Base-by-base conservation (phyloP, 2,329 filamentous ascomycete species). In the Botryotinia narcissicola region DNA sequence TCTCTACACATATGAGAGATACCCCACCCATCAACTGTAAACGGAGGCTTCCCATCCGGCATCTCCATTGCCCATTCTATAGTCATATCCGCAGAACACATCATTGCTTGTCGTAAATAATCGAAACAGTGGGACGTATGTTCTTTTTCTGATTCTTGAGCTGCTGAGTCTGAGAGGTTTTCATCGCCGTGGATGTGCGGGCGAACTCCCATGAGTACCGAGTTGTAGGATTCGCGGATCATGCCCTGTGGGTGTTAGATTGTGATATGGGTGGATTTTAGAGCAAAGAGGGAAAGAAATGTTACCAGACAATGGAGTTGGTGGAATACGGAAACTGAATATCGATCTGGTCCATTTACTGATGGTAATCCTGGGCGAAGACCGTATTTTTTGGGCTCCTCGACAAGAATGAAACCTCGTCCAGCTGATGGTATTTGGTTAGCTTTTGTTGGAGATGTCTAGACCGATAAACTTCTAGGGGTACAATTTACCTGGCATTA, bases 1-100 rank as follows among this genome's bases (percentile, higher is more conserved):
- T 73, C 22, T 54, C 54, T 68, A 62, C 71, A 70, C 32, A 22
- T 54, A 73, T 73, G 71, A 37, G 63, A 51, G 20, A 69, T 69
- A 48, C 71, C 71, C 71, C 71, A 69, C 37, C 71, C 71, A 73
- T 73, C 71, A 35, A 72, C 60, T 5, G 60, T 44, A 29, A 54
- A 48, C 1, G 60, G 70, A 9, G 37, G 40, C 2, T 61, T 29
- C 2, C 62, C 64, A 18, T 46, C 48, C 4, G 48, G 48, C 37
- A 32, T 42, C 48, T 69, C 51, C 64, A n/a, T 48, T 35, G 54
- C 62, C 64, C 64, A 73, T 44, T 73, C 72, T 4, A 73, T 22
- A 10, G 66, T 71, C 72, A 73, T 64, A 66, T 73, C 72, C 12
- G 59, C 72, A 42, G 72, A 69, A 35, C 72, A 73, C 48, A 73